These are phyloP conservation scores for Fusarium sp. DNA, from an alignment of 2,329 filamentous ascomycete genomes.

Conservation along the genomic window DNA sequence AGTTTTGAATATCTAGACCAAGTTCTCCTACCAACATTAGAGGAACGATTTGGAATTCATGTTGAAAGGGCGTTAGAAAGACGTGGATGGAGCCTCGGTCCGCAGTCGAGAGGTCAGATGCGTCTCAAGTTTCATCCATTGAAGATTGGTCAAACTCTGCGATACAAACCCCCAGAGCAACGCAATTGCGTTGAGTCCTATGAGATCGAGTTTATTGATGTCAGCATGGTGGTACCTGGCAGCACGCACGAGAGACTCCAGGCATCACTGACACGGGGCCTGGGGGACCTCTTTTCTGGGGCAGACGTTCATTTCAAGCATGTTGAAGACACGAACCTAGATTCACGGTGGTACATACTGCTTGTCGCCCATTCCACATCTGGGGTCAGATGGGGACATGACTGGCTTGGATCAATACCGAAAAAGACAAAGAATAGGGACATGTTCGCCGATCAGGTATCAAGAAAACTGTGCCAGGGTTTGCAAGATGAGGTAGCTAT, in stretches of 20 bases:
- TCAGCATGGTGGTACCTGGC: slow-evolving; percentile 60
- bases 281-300: slow-evolving; percentile 54
- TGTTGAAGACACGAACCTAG: slow-evolving; percentile 61
- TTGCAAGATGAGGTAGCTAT: slow-evolving; percentile 56
- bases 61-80: slow-evolving; percentile 56
- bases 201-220: slow-evolving; percentile 57
- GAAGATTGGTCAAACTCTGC: slow-evolving; percentile 48
- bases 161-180: slow-evolving; percentile 42
- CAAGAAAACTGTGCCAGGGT: slow-evolving; percentile 55
- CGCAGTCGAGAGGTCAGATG: slow-evolving; percentile 53
- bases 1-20: slow-evolving; percentile 72
- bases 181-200: slow-evolving; percentile 41
- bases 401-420: slow-evolving; percentile 53
- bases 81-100: slow-evolving; percentile 63
- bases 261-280: slow-evolving; percentile 50
- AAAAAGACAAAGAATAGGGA: slow-evolving; percentile 49
- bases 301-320: slow-evolving; percentile 56
- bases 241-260: slow-evolving; percentile 55
- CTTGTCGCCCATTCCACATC: slow-evolving; percentile 62
- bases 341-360: slow-evolving; percentile 63
- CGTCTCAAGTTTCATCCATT: slow-evolving; percentile 53
- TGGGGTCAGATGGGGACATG: slow-evolving; percentile 59
- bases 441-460: slow-evolving; percentile 52
- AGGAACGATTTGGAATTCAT: slow-evolving; percentile 58
- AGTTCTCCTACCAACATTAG: slow-evolving; percentile 64